Conservation (phyloP, 2,329 filamentous ascomycete genomes). For the Ophidiomyces ophidiicola region DNA sequence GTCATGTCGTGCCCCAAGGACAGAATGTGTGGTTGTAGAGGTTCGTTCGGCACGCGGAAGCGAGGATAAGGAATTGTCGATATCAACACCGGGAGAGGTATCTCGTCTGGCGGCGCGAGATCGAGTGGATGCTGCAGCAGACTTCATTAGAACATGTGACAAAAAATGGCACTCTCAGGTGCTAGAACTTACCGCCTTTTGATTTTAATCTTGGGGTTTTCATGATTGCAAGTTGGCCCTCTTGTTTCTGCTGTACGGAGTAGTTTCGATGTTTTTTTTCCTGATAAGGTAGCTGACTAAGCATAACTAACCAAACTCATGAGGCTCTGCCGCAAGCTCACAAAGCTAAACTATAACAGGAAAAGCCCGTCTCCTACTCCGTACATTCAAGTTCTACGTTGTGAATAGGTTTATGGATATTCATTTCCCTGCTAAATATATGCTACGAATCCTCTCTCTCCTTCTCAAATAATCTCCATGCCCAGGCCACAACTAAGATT, state of each 20-base stretch:
- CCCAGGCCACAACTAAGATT: background rate
- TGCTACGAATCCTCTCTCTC: background rate
- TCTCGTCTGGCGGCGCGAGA: slow-evolving; percentile 49
- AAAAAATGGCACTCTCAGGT: background rate
- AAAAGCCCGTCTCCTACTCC: too few relatives aligned
- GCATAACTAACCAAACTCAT: too few relatives aligned
- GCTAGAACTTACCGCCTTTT: background rate
- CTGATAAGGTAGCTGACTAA: too few relatives aligned
- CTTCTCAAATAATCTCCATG: background rate
- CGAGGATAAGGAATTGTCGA: slow-evolving; percentile 40
- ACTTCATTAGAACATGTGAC: background rate
- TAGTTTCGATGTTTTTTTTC: too few relatives aligned
- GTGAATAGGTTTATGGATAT: too few relatives aligned
- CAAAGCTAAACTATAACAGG: too few relatives aligned
- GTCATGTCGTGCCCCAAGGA: slow-evolving; percentile 39
- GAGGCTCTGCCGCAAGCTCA: too few relatives aligned
- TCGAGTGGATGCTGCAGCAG: slow-evolving; percentile 40
- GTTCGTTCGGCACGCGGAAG: slow-evolving; percentile 32
- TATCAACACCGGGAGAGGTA: slow-evolving; percentile 42
- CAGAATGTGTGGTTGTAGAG: slow-evolving; percentile 31
- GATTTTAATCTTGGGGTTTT: slow-evolving; percentile 8
- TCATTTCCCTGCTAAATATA: slow-evolving; percentile 3
- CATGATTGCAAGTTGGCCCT: background rate
- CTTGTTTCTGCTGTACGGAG: too few relatives aligned
- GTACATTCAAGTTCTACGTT: too few relatives aligned